Base-by-base conservation (phyloP, 163 green algal genomes). In the Smithsoniella earleae region DNA sequence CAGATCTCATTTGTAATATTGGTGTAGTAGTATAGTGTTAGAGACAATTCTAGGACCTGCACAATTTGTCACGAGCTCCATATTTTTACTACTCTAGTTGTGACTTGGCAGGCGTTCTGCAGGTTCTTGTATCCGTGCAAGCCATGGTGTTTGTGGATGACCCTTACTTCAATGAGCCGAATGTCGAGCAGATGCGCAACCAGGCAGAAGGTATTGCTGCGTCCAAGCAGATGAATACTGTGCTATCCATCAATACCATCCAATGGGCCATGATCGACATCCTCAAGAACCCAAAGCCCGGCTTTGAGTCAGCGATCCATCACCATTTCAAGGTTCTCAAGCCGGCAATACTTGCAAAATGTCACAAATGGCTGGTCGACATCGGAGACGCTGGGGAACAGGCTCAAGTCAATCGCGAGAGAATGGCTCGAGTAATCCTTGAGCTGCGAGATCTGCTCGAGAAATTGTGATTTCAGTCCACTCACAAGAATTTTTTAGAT, bases 131-230 rank as follows among this genome's bases (percentile, higher is more conserved):
- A 36, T 90, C 82, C 16, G 87, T 95, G 31, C 89, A 95, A 73
- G 73, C 74, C 49, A 79, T 88, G 77, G 86, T 90, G 49, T 77
- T 90, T 69, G 77, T 87, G 40, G 46, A 73, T 28, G 88, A 95
- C 64, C 89, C 89, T 3, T 95, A 92, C 77, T 95, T 89, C 80
- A 95, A 95, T 74, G 89, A 94, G 74, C 86, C 85, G 0, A 80
- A 79, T 3, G 79, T 79, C 30, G 88, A 94, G 44, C 69, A 66
- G 28, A 87, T 89, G 79, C 77, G 81, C 4, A 81, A 82, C 36
- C 90, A 78, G 0, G 10, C 66, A 1, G 83, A 91, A 74, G 88
- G 88, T 27, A 72, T 30, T 44, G 43, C 75, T 22, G 77, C 78
- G 36, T 78, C 54, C 38, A 76, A 49, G 16, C 43, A 72, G 46